phyloP scores from a whole-genome alignment of 1,284 basidiomycete species.

The Boletus mariae region DNA sequence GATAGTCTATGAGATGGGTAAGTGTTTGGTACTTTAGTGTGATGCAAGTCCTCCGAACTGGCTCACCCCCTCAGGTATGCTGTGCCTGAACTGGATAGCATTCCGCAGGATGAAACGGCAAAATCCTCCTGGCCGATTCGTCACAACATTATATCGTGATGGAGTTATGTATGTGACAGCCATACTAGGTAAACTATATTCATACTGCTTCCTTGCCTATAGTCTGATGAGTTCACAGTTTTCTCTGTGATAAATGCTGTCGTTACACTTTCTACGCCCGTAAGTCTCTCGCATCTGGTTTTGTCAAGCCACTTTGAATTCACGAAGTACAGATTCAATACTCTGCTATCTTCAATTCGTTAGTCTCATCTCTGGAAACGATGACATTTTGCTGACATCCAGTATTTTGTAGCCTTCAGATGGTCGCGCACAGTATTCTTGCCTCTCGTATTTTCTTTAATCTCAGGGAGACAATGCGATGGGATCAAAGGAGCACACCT shows the following conservation, averaged over 20 bases:
- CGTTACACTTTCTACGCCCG: slow-evolving; percentile 8
- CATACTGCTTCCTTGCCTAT: neutral
- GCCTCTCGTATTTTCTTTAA: slow-evolving; percentile 30
- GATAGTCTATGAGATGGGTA: slow-evolving; percentile 19
- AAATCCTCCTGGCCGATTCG: slow-evolving; percentile 8
- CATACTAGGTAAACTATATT: slow-evolving; percentile 12
- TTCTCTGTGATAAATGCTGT: slow-evolving; percentile 21
- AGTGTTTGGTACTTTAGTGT: neutral
- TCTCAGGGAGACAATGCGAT: slow-evolving; percentile 20
- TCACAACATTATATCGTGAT: slow-evolving; percentile 21
- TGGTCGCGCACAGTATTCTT: slow-evolving; percentile 24
- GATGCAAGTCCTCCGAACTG: neutral
- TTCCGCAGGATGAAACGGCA: slow-evolving; percentile 16
- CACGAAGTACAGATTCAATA: neutral
- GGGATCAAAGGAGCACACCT: slow-evolving; percentile 1
- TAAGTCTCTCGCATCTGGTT: neutral
- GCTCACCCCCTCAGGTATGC: slow-evolving; percentile 10
- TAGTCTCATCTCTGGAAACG: neutral
- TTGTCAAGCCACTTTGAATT: neutral
- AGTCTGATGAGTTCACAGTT: slow-evolving; percentile 6
- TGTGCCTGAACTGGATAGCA: slow-evolving; percentile 20
- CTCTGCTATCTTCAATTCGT: neutral
- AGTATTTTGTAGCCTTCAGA: slow-evolving; percentile 15
- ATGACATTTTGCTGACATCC: neutral
- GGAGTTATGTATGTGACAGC: slow-evolving; percentile 20